phyloP scores from a whole-genome alignment of 2,329 filamentous ascomycete species.

The Neonectria faginata region DNA sequence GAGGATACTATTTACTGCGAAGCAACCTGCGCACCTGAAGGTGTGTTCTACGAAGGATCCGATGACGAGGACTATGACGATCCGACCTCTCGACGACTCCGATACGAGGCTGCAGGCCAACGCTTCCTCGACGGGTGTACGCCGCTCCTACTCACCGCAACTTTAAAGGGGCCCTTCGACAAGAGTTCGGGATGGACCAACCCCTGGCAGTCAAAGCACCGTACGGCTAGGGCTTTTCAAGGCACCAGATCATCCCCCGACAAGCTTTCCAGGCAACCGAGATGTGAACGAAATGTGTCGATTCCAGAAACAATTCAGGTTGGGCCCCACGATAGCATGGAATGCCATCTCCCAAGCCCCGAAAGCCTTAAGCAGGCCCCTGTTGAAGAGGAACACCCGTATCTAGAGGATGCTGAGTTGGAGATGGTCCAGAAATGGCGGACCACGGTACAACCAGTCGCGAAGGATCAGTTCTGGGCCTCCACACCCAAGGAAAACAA shows the following conservation, averaged over 20 bases:
- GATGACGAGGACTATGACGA: conserved; percentile 67
- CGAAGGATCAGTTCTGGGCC: conserved; percentile 40
- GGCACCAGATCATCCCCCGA: conserved; percentile 33
- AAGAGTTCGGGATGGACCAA: conserved; percentile 48
- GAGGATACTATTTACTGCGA: conserved; percentile 61
- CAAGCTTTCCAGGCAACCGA: conserved; percentile 32
- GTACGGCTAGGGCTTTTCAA: conserved; percentile 31
- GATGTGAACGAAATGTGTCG: conserved; percentile 29
- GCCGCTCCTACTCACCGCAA: conserved; percentile 70
- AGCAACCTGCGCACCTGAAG: conserved; percentile 54
- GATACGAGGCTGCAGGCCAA: conserved; percentile 70
- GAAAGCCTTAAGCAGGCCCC: conserved; percentile 54
- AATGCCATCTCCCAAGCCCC: conserved; percentile 58
- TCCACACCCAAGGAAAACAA: conserved; percentile 31
- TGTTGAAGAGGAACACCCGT: conserved; percentile 45
- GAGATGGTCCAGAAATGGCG: conserved; percentile 51
- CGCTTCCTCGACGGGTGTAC: conserved; percentile 68
- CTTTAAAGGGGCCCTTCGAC: conserved; percentile 72
- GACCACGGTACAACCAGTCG: conserved; percentile 32
- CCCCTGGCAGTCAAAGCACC: conserved; percentile 50
- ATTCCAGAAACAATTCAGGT: conserved; percentile 33
- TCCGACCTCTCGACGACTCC: conserved; percentile 59
- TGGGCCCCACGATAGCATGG: conserved; percentile 37
- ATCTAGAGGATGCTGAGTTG: conserved; percentile 49
- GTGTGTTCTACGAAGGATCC: conserved; percentile 66